Evolutionary conservation across 306 rosid genomes (phyloP).

Genomic region (Castanea mollissima): DNA sequence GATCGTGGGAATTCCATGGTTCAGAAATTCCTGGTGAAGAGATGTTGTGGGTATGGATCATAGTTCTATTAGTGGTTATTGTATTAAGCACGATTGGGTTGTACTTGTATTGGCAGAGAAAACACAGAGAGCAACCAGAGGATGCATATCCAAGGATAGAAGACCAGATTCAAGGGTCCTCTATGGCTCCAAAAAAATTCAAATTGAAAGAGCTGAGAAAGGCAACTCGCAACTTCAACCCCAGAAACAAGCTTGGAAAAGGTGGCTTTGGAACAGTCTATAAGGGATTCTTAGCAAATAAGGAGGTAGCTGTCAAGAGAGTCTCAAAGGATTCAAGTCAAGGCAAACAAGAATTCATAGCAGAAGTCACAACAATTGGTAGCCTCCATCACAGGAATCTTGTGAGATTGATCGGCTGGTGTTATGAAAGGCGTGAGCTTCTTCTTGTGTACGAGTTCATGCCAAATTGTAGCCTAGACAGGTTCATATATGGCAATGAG

Average conservation of each 20-base stretch:
- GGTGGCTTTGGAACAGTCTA: no score
- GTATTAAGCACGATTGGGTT: constrained; percentile 14
- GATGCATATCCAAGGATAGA: constrained; percentile 52
- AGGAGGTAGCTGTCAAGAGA: no score
- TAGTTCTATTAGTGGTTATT: constrained; percentile 15
- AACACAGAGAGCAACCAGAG: constrained; percentile 12
- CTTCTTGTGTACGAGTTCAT: constrained; percentile 74
- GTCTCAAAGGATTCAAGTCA: no score
- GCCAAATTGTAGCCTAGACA: constrained; percentile 76
- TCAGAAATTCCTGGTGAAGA: constrained; percentile 7
- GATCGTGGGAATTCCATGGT: constrained; percentile 49
- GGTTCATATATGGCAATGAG: constrained; percentile 38
- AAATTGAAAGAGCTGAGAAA: constrained; percentile 37
- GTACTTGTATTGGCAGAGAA: constrained; percentile 24
- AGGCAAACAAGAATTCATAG: constrained; percentile 5
- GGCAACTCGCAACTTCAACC: constrained; percentile 57
- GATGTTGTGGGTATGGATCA: constrained; percentile 46
- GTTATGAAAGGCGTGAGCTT: constrained; percentile 64
- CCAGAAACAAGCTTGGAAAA: constrained; percentile 28
- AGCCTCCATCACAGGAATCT: constrained; percentile 67
- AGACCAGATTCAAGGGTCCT: constrained; percentile 48
- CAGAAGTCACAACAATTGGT: constrained; percentile 78
- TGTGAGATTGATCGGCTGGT: constrained; percentile 76
- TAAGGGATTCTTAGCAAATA: no score
- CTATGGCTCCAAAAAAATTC: constrained; percentile 57